Conservation (phyloP, 768 basidiomycete species). For the Mycena vulgaris region DNA sequence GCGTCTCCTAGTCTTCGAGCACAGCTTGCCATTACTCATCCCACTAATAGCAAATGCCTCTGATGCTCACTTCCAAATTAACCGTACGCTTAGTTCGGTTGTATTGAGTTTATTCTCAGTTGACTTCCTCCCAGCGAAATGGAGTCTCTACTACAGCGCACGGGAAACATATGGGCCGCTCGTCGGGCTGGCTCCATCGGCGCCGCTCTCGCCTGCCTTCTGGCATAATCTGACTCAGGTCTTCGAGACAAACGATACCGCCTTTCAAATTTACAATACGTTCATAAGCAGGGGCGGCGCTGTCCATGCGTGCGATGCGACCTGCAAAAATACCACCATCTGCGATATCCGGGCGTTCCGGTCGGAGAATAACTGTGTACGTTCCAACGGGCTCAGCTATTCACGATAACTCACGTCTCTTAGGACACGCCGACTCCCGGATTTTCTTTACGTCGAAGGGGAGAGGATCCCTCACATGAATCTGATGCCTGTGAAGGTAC, state of each 20-base stretch:
- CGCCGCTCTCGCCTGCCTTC: conserved; percentile 54
- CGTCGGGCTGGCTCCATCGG: conserved; percentile 39
- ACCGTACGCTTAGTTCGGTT: neutral
- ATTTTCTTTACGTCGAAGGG: conserved; percentile 8
- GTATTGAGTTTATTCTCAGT: neutral
- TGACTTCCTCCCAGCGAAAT: conserved; percentile 43
- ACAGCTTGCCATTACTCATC: neutral
- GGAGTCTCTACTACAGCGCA: conserved; percentile 56
- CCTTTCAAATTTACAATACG: conserved; percentile 50
- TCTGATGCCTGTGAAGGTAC: conserved; percentile 23
- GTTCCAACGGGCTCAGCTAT: too few relatives aligned
- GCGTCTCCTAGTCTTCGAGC: conserved; percentile 15
- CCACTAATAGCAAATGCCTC: conserved; percentile 42
- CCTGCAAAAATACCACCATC: conserved; percentile 49
- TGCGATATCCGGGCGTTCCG: conserved; percentile 52
- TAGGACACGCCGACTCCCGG: conserved; percentile 19
- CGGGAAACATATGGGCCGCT: conserved; percentile 52
- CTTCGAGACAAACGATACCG: conserved; percentile 48
- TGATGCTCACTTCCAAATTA: conserved; percentile 45
- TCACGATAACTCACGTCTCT: neutral
- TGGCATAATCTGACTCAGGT: conserved; percentile 58
- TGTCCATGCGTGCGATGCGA: conserved; percentile 42
- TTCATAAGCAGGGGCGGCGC: conserved; percentile 46
- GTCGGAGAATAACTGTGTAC: conserved; percentile 47
- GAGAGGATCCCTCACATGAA: neutral